Evolutionary conservation across 805 yeast species (phyloP).

Genomic region (Isabelozyma gotoi): DNA sequence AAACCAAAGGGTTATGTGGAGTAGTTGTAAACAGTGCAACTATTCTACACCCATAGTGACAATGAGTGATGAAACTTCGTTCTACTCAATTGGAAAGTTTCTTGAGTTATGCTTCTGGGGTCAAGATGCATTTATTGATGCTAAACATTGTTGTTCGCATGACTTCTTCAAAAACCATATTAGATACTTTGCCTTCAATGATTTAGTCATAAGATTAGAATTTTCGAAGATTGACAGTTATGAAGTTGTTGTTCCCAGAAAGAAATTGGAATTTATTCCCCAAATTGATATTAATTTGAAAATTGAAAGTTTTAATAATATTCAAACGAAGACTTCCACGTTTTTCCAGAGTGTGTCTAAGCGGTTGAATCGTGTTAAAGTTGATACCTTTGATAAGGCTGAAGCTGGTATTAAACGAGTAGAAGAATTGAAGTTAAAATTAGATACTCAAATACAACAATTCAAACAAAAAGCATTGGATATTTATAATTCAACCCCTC

Average conservation of each 20-base stretch:
- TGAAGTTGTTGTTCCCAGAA: slow-evolving; percentile 76
- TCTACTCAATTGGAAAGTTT: slow-evolving; percentile 89
- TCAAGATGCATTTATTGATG: slow-evolving; percentile 18
- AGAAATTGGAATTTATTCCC: slow-evolving; percentile 70
- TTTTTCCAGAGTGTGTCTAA: slow-evolving; percentile 75
- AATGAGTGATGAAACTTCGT: slow-evolving; percentile 86
- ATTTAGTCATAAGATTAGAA: slow-evolving; percentile 75
- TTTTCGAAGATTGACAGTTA: slow-evolving; percentile 72
- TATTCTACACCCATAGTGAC: slow-evolving; percentile 73
- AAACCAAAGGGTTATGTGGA: slow-evolving; percentile 80
- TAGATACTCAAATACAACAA: slow-evolving; percentile 48
- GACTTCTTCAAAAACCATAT: slow-evolving; percentile 80
- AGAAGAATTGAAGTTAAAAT: slow-evolving; percentile 53
- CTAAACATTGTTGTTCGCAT: slow-evolving; percentile 58
- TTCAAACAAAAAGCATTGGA: slow-evolving; percentile 47
- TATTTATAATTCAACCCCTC: slow-evolving; percentile 54
- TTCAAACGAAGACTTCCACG: slow-evolving; percentile 49
- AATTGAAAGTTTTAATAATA: slow-evolving; percentile 55
- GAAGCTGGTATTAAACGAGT: slow-evolving; percentile 66
- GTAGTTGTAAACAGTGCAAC: slow-evolving; percentile 79
- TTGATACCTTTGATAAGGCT: slow-evolving; percentile 67
- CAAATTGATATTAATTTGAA: slow-evolving; percentile 68
- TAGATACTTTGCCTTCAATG: slow-evolving; percentile 80
- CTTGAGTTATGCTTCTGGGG: slow-evolving; percentile 83
- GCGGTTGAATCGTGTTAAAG: slow-evolving; percentile 74